Evolutionary conservation across 2,329 filamentous ascomycete genomes (phyloP).

Genomic region (Colletotrichum liaoningense): DNA sequence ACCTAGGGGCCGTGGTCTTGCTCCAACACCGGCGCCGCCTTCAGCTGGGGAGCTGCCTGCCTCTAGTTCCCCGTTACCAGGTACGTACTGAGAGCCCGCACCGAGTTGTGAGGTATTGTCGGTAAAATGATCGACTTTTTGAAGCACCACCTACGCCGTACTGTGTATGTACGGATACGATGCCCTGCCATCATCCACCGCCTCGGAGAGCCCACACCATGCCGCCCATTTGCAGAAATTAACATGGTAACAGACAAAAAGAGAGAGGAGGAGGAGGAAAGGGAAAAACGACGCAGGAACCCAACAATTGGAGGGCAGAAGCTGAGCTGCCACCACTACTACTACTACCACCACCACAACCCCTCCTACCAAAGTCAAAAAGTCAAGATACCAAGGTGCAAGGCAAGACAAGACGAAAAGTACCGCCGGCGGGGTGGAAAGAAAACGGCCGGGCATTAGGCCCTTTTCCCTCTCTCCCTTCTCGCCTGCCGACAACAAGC

Average conservation of each 20-base stretch:
- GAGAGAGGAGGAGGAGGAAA: neutral
- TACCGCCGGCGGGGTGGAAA: neutral
- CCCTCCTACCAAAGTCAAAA: neutral
- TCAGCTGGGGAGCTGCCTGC: constrained; percentile 1
- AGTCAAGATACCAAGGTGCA: neutral
- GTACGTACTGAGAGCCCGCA: neutral
- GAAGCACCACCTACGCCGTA: neutral
- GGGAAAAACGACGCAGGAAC: neutral
- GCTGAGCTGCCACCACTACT: neutral
- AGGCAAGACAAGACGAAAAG: neutral
- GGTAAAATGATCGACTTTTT: neutral
- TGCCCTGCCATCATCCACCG: neutral
- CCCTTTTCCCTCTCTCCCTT: neutral
- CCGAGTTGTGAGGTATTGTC: neutral
- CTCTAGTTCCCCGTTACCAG: neutral
- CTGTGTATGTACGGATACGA: neutral
- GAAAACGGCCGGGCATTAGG: constrained; percentile 25
- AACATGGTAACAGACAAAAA: neutral
- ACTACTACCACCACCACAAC: no score
- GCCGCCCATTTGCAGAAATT: neutral
- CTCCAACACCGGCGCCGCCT: constrained; percentile 1
- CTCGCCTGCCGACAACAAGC: neutral
- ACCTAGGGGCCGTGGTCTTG: neutral
- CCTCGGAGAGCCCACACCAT: neutral
- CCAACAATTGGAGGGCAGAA: neutral